Evolutionary conservation across 495 filamentous ascomycete genomes (phyloP), one percentile per base, ranked within the genome.

Genomic region (Penicillium paradoxum): DNA sequence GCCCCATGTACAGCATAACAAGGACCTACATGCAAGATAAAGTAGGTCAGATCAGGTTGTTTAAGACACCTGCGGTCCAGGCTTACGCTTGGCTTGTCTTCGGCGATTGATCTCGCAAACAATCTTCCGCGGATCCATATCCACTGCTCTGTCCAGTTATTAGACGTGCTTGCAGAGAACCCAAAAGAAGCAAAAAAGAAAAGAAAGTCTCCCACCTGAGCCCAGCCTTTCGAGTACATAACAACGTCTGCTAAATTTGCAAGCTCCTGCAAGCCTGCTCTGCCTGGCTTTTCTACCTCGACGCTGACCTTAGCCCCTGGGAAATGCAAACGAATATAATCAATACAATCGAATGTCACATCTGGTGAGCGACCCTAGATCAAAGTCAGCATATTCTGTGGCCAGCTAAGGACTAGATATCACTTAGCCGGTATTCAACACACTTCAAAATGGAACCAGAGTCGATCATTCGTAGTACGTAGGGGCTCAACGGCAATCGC

Each of bases 381-480:
- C 36, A 19, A 38, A 48, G 30, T 58, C 29, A 51, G 61, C 39
- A 54, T 39, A 18, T 10, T 32, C 5, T 19, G 4, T 30, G 4
- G 32, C 6, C 6, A 44, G 33, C 6, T 33, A 29, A 15, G 6
- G 24, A 0, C n/a, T 6, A 2, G 13, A 17, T 27, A 37, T 2
- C 2, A 45, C 32, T 30, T 15, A 7, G 11, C 19, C 7, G 19
- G 10, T 14, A 44, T 50, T 19, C 17, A 19, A 61, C 76, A 42
- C 68, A 85, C 85, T 76, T 89, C 86, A 57, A 90, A 90, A 73
- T 90, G 86, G 70, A 80, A 88, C 83, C 83, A 87, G 14, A 17
- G 37, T 17, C 14, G 13, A 42, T 14, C 29, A n/a, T 60, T 63
- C n/a, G 62, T 56, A 3, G 53, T 33, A 4, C 54, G 49, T 0